Evolutionary conservation across 306 rosid species (phyloP), one percentile per base, ranked within the genome.

Genomic region (Urtica urens): DNA sequence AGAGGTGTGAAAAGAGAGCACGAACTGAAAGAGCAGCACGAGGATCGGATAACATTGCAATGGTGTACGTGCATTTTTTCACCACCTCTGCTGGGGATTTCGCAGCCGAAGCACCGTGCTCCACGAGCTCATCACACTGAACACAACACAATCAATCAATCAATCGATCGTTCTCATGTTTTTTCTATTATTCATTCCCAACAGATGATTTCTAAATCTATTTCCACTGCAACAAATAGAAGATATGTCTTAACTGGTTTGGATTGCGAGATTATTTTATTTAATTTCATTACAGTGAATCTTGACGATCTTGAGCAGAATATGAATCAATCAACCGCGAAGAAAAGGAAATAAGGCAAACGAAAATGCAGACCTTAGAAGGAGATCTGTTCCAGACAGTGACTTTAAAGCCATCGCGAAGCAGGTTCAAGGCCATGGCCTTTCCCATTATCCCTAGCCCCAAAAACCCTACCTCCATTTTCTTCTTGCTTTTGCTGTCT

Each of bases 391-490:
- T 84, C 94, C 94, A 84, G 22, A 84, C 79, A 37, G 83, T 84
- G 68, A 84, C 76, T 63, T 80, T 84, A 69, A 77, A 80, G 25
- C 92, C 94, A 47, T 60, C 69, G 28, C 69, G 72, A 3, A 84
- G 68, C 7, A 84, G 74, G 54, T 80, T 84, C 45, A 66, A 18
- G 64, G 87, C 48, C 73, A 84, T 80, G 41, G 94, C 94, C 39
- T 78, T 84, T 30, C 94, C 94, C 94, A 84, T 84, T 69, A 84
- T 84, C n/a, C 94, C 94, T 50, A 84, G 45, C 49, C 94, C 94
- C 72, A 84, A 38, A 41, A 84, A 84, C 23, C 94, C 94, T 3
- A 84, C 62, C 60, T 84, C 94, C 92, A 77, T 41, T 29, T 27
- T 20, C 38, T 45, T 34, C 40, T 46, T 58, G 59, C 34, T 41